Percentiles rank a stretch among this genome's conserved stretches.
Conservation (phyloP, 768 basidiomycete species). For the Serendipita sp. region DNA sequence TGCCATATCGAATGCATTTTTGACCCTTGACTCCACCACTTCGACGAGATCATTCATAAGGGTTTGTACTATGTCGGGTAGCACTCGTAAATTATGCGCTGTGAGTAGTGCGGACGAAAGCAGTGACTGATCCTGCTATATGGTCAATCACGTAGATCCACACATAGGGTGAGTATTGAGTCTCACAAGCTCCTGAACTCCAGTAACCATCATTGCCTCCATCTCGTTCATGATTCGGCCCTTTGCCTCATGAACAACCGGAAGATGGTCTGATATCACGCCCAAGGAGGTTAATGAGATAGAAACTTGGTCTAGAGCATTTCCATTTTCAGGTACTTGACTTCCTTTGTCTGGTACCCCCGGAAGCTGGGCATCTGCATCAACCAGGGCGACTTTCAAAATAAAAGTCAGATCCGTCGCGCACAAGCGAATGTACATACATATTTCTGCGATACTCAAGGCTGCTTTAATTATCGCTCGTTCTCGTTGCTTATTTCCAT, state of each 20-base stretch:
- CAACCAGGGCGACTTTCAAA: constrained; percentile 34
- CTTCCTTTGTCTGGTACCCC: constrained; percentile 10
- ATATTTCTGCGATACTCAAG: constrained; percentile 81
- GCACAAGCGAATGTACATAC: constrained; percentile 29
- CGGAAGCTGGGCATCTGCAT: constrained; percentile 20
- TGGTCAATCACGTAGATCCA: neutral
- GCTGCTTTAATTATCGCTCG: constrained; percentile 85
- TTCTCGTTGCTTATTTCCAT: constrained; percentile 48
- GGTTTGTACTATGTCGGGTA: constrained; percentile 68
- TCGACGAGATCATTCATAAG: constrained; percentile 68
- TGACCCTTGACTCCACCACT: constrained; percentile 68
- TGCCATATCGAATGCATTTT: constrained; percentile 68
- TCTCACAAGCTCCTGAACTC: constrained; percentile 61
- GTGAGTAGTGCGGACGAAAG: constrained; percentile 92
- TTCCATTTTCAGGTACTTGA: neutral
- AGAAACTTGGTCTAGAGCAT: constrained; percentile 12
- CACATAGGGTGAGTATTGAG: neutral
- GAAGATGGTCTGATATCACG: constrained; percentile 52
- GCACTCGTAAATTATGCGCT: constrained; percentile 76
- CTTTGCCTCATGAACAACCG: constrained; percentile 57
- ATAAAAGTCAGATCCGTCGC: neutral
- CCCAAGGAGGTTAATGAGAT: constrained; percentile 60
- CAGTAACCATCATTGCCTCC: constrained; percentile 77
- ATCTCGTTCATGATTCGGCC: constrained; percentile 65
- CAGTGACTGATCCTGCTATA: constrained; percentile 64